Base-by-base conservation (phyloP, 306 rosid genomes). In the Medicago lupulina region DNA sequence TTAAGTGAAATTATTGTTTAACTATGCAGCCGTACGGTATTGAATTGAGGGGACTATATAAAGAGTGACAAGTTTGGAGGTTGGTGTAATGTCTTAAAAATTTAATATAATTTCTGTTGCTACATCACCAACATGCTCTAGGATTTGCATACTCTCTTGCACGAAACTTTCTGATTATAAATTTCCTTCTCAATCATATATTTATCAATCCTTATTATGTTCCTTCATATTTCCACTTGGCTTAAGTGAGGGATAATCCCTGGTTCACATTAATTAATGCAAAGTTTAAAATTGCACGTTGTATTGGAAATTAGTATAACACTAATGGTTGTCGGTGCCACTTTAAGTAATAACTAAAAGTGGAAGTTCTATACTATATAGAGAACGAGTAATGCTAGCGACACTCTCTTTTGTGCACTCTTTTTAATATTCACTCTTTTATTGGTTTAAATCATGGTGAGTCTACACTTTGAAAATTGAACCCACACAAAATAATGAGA, bases 141-240 rank as follows among this genome's bases (percentile, higher is more conserved):
- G 67, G 76, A 78, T 75, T 85, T 84, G 82, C 89, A 89, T 78
- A 88, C 85, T 85, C 74, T 91, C 88, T 71, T 79, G 79, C 82
- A 94, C 97, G 97, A 88, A 91, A 87, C 97, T 88, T 89, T 93
- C 96, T 91, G 98, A 93, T 93, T 85, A 87, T n/a, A n/a, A 93
- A 89, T 83, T 85, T 93, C 97, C 86, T 91, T 89, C 96, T 93
- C 98, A 86, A 40, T 2, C 83, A 68, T 73, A 68, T 77, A 81
- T 71, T 84, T 88, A 73, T 91, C 88, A 77, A 70, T 18, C 57
- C 81, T 79, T n/a, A 10, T 70, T 39, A 49, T 77, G 89, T 89
- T 87, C 91, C 92, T 89, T 91, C 86, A n/a, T n/a, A n/a, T n/a
- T n/a, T n/a, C n/a, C n/a, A n/a, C n/a, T n/a, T n/a, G n/a, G n/a